Conservation (phyloP, 2,329 filamentous ascomycete genomes). For the Beauveria sp. region DNA sequence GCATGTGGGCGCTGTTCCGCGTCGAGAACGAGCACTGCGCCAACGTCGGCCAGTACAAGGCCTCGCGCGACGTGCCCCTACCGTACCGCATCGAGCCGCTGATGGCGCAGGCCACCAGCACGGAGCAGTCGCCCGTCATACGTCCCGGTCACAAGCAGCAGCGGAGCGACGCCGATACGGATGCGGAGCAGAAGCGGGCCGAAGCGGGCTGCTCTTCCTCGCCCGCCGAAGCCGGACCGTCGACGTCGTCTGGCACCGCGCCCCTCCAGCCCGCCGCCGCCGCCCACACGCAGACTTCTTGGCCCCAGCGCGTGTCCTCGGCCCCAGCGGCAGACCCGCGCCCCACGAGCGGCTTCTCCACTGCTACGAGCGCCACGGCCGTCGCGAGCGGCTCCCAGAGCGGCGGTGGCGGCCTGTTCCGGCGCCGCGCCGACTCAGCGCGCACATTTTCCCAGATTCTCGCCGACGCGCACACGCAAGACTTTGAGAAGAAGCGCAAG, state of each 20-base stretch:
- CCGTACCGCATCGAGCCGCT: slow-evolving; percentile 61
- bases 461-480: slow-evolving; percentile 77
- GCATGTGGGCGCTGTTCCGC: slow-evolving; percentile 86
- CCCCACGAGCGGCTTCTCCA: slow-evolving; percentile 5
- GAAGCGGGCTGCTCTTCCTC: not conserved
- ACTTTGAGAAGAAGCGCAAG: slow-evolving; percentile 74
- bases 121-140: slow-evolving; percentile 20
- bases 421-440: slow-evolving; percentile 25
- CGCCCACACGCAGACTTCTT: not conserved
- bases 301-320: not conserved
- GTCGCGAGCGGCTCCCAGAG: slow-evolving; percentile 15
- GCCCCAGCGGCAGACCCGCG: not conserved
- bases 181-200: not conserved
- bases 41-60: slow-evolving; percentile 85
- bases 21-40: slow-evolving; percentile 97
- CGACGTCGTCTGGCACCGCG: not conserved
- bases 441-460: slow-evolving; percentile 55
- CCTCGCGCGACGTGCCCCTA: slow-evolving; percentile 76
- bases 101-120: slow-evolving; percentile 31
- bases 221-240: not conserved
- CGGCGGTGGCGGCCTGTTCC: slow-evolving; percentile 13
- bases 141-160: slow-evolving; percentile 13
- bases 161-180: slow-evolving; percentile 4
- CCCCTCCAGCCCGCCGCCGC: not conserved
- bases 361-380: slow-evolving; percentile 15